These are phyloP conservation scores for Penicillium sp. DNA, from an alignment of 2,329 filamentous ascomycete species.

Conservation along the genomic window DNA sequence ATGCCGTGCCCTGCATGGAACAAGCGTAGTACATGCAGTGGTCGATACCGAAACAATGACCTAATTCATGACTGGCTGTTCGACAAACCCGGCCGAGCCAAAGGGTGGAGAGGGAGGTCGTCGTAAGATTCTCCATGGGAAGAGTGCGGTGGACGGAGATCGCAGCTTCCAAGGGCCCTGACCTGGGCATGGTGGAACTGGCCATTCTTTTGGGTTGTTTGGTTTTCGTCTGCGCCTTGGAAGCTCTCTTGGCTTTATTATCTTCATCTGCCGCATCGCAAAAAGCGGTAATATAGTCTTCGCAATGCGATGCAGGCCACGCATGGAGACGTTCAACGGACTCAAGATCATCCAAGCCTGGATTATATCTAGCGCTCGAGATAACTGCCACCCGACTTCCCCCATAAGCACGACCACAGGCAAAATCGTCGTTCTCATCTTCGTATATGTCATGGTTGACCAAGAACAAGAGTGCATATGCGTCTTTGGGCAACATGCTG, in stretches of 20 bases:
- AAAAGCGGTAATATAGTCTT: constrained; percentile 18
- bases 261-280: constrained; percentile 7
- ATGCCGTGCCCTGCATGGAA: constrained; percentile 38
- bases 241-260: constrained; percentile 6
- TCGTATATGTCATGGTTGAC: constrained; percentile 69
- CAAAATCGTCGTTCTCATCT: constrained; percentile 68
- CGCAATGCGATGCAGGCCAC: constrained; percentile 70
- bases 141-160: constrained; percentile 8
- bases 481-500: constrained; percentile 59
- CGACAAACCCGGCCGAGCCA: constrained; percentile 64
- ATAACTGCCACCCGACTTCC: constrained; percentile 66
- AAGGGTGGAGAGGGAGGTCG: constrained; percentile 42
- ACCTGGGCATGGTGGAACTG: background rate
- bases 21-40: constrained; percentile 60
- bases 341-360: constrained; percentile 48
- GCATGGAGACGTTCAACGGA: constrained; percentile 57
- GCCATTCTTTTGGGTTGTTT: background rate
- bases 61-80: constrained; percentile 67
- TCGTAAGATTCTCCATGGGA: constrained; percentile 4
- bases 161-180: constrained; percentile 8
- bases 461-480: constrained; percentile 63
- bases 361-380: constrained; percentile 65
- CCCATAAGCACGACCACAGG: constrained; percentile 69
- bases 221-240: background rate
- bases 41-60: constrained; percentile 68